Evolutionary conservation across 495 filamentous ascomycete species (phyloP).

Genomic region (Podospora sp.): DNA sequence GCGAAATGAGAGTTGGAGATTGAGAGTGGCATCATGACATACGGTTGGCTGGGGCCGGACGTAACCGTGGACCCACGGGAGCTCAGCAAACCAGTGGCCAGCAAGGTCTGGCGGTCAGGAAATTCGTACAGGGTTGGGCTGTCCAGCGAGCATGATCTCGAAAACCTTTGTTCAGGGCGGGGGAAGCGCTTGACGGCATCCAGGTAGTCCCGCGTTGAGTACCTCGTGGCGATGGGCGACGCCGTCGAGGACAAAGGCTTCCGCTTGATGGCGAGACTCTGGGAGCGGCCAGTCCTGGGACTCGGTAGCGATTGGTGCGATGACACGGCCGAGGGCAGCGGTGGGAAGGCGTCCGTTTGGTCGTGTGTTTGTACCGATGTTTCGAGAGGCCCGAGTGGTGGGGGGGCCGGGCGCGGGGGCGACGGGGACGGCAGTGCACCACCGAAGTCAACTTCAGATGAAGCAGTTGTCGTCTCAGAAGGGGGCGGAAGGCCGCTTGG

Average conservation of each 20-base stretch:
- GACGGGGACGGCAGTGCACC: conserved; percentile 26
- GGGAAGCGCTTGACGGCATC: conserved; percentile 39
- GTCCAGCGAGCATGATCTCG: conserved; percentile 55
- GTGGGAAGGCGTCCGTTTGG: conserved; percentile 34
- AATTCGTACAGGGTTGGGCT: conserved; percentile 62
- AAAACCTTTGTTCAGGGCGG: conserved; percentile 50
- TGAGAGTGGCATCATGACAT: conserved; percentile 26
- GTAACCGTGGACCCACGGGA: conserved; percentile 23
- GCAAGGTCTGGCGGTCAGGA: conserved; percentile 34
- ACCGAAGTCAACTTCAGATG: conserved; percentile 29
- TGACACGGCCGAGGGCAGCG: conserved; percentile 21
- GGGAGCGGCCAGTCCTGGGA: conserved; percentile 34
- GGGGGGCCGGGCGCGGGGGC: conserved; percentile 15
- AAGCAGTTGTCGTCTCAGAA: conserved; percentile 37
- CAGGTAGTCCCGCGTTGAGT: conserved; percentile 50
- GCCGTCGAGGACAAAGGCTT: conserved; percentile 59
- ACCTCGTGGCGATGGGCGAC: conserved; percentile 52
- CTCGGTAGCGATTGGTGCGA: conserved; percentile 31
- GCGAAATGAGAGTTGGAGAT: conserved; percentile 13
- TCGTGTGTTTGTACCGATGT: conserved; percentile 25
- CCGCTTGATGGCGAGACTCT: conserved; percentile 49
- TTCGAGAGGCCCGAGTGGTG: conserved; percentile 23
- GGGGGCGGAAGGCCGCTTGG: conserved; percentile 18
- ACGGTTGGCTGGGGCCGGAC: conserved; percentile 31
- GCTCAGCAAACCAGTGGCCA: conserved; percentile 24